Conservation (phyloP, 208 protist genomes). For the Jaenimonas drosophilae region DNA sequence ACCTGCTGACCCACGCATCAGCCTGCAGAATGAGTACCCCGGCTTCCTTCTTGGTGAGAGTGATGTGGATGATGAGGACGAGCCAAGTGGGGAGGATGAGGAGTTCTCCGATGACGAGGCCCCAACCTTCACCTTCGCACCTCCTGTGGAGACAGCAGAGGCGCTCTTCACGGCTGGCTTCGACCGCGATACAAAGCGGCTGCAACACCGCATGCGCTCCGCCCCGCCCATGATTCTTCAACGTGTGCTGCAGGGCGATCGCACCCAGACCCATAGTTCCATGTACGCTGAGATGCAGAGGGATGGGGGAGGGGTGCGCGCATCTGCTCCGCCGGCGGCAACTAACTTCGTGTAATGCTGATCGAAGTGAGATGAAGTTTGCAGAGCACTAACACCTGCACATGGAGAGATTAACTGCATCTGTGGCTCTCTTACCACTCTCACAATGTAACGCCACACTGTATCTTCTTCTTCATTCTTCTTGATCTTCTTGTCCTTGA, state of each 20-base stretch:
- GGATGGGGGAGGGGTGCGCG: no score
- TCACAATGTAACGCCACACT: no score
- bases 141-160: conserved; percentile 72
- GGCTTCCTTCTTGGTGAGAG: conserved; percentile 85
- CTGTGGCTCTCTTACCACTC: no score
- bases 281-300: conserved; percentile 45
- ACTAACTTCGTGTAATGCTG: no score
- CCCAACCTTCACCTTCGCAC: conserved; percentile 79
- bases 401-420: no score
- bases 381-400: no score
- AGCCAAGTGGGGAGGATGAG: conserved; percentile 72
- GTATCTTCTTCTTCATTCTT: neutral
- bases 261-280: conserved; percentile 57
- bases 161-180: conserved; percentile 83
- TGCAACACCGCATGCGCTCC: conserved; percentile 84
- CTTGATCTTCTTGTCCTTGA: conserved; percentile 4
- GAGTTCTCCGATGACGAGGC: conserved; percentile 88
- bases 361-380: no score
- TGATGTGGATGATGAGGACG: conserved; percentile 81
- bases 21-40: conserved; percentile 78
- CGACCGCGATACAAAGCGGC: conserved; percentile 73
- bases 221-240: conserved; percentile 75
- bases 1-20: conserved; percentile 81
- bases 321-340: no score
- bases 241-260: conserved; percentile 63